Conservation (phyloP, 768 basidiomycete species). For the Phylloporus sp. region DNA sequence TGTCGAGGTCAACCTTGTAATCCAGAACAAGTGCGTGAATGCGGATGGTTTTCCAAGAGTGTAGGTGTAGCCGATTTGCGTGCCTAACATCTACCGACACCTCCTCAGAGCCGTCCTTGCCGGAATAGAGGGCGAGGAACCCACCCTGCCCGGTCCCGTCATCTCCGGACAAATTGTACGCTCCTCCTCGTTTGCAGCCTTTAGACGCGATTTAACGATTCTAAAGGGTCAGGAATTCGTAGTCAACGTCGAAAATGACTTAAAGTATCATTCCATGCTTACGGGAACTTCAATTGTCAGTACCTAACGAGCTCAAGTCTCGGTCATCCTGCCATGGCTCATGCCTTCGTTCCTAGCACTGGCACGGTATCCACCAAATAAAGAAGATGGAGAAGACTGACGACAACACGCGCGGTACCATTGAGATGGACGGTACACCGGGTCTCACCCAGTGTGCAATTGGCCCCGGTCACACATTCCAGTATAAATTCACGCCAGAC, state of each 20-base stretch:
- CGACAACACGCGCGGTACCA: too few species aligned
- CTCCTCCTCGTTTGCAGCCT: background rate
- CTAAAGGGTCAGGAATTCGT: conserved; percentile 17
- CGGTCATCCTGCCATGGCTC: background rate
- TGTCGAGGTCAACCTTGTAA: background rate
- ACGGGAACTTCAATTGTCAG: conserved; percentile 22
- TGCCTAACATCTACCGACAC: background rate
- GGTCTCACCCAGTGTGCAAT: conserved; percentile 43
- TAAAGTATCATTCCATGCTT: conserved; percentile 16
- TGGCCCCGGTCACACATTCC: conserved; percentile 29
- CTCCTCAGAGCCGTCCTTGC: conserved; percentile 33
- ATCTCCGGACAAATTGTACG: conserved; percentile 38
- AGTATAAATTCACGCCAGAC: conserved; percentile 33
- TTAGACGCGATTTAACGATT: background rate
- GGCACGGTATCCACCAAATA: conserved; percentile 29
- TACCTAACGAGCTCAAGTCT: background rate
- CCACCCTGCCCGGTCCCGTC: conserved; percentile 37
- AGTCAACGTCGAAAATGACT: conserved; percentile 13
- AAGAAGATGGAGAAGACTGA: too few species aligned
- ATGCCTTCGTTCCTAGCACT: conserved; percentile 20
- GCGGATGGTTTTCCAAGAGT: conserved; percentile 13
- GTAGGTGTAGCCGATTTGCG: background rate
- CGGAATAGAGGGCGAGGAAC: conserved; percentile 17
- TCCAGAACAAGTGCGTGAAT: conserved; percentile 5
- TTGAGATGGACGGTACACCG: conserved; percentile 29